Evolutionary conservation across 345 rosid species (phyloP).

Genomic region (Hibiscus tridactylites): DNA sequence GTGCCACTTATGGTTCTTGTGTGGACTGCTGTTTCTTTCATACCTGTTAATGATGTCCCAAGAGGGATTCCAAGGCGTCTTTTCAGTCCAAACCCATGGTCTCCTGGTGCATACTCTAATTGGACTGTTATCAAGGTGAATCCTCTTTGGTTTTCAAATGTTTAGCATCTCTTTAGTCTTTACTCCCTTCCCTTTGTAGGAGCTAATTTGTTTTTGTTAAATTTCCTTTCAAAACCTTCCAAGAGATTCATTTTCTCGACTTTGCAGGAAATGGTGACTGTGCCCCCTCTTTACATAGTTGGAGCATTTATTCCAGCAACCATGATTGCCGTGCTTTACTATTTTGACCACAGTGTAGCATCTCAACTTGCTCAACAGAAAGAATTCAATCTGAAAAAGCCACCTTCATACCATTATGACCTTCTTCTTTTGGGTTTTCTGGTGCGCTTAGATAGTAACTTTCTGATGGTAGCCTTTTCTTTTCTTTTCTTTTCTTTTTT

Average conservation of each 20-base stretch:
- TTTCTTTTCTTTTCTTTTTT: not conserved
- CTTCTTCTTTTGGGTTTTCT: slow-evolving; percentile 56
- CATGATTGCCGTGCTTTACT: slow-evolving; percentile 77
- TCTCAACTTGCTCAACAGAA: slow-evolving; percentile 81
- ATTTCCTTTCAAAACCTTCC: not conserved
- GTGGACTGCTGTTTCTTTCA: slow-evolving; percentile 67
- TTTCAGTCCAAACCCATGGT: slow-evolving; percentile 52
- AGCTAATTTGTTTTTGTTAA: not conserved
- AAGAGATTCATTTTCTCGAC: slow-evolving; percentile 6
- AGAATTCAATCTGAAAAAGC: slow-evolving; percentile 79
- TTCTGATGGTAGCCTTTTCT: not conserved
- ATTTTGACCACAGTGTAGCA: slow-evolving; percentile 81
- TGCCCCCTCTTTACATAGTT: slow-evolving; percentile 51
- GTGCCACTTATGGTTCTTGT: slow-evolving; percentile 76
- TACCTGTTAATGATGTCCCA: slow-evolving; percentile 39
- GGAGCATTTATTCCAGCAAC: slow-evolving; percentile 67
- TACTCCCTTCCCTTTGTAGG: not conserved
- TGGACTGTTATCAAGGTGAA: slow-evolving; percentile 73
- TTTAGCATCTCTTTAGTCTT: not conserved
- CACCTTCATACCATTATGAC: slow-evolving; percentile 75
- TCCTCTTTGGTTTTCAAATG: not conserved
- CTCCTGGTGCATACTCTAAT: slow-evolving; percentile 24
- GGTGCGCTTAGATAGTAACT: slow-evolving; percentile 28
- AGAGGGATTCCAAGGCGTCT: slow-evolving; percentile 76
- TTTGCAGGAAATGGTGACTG: slow-evolving; percentile 71